Conservation (phyloP, 176 grass and related monocot genomes). For the Panicum miliaceum region DNA sequence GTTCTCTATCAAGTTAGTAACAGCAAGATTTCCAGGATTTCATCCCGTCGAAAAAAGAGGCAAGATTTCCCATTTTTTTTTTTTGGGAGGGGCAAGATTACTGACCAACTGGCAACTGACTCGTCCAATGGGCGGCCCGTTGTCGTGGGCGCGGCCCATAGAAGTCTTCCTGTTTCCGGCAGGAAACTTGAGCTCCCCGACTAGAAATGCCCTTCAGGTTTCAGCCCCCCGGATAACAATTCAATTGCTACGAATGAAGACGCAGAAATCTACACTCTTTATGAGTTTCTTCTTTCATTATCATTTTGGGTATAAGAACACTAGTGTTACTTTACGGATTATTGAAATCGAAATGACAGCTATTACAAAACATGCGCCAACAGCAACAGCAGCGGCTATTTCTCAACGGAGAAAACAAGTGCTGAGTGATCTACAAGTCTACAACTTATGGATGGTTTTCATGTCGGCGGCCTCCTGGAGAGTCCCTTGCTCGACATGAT, state of each 20-base stretch:
- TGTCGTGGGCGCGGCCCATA: background rate
- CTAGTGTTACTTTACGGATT: background rate
- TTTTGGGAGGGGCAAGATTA: no score
- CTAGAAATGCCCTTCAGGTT: background rate
- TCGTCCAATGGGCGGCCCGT: background rate
- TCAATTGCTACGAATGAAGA: background rate
- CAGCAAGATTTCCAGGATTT: no score
- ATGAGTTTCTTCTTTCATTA: no score
- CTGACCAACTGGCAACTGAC: no score
- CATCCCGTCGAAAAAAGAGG: no score
- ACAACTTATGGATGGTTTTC: slow-evolving; percentile 84
- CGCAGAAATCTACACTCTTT: background rate
- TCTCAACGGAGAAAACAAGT: background rate
- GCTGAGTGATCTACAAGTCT: background rate
- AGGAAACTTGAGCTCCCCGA: background rate
- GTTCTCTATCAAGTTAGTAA: no score
- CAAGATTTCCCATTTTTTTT: no score
- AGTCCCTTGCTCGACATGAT: slow-evolving; percentile 77
- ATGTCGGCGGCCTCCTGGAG: slow-evolving; percentile 61
- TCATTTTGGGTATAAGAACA: background rate
- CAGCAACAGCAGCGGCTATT: background rate
- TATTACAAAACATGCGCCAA: background rate
- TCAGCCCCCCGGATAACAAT: background rate
- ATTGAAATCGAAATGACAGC: background rate
- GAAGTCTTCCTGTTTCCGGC: background rate